Base-by-base conservation (phyloP, 1,284 basidiomycete species). In the Pseudozyma sp. region DNA sequence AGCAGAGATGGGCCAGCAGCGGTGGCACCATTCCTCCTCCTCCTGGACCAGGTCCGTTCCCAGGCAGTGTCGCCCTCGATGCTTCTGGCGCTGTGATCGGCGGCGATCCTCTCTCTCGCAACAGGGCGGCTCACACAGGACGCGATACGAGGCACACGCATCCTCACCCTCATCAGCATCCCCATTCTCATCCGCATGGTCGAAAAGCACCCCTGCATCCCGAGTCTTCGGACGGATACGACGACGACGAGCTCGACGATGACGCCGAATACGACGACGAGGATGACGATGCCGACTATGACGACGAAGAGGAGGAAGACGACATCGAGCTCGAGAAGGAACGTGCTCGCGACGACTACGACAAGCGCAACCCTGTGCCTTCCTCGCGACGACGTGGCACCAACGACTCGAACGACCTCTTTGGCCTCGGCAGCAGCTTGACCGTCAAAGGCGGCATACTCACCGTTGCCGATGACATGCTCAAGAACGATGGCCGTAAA, bases 401-500 rank as follows among this genome's bases (percentile, higher is more conserved):
- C 56, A 61, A 54, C 50, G 66, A 63, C 37, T 68, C 85, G 81
- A 87, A 88, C 75, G 92, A 92, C 74, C 87, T 92, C 69, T 92
- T 94, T 85, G 91, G 90, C 76, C 90, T 93, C 76, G 91, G 92
- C 59, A 90, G 87, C 82, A 91, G 89, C 80, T 87, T 94, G 35
- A 92, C 92, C 55, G 92, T 93, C 78, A 92, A 93, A 83, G 93
- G 92, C 91, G 88, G 95, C 83, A 97, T 99, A 82, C 88, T 99
- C 61, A 98, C 97, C n/a, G 96, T 99, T 53, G 96, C 96, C 52
- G 96, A 99, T 83, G 96, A 99, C 87, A 89, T 99, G 54, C 88
- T 98, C 78, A 97, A 97, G 88, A 98, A 98, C 82, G 95, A 99
- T 82, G 96, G 94, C 4, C 93, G 94, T 81, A 98, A 97, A 87